A percentile compares a stretch with the other conserved stretches of the same genome.
phyloP scores from a whole-genome alignment of 768 basidiomycete species.

The Leucosporidium yakuticum region DNA sequence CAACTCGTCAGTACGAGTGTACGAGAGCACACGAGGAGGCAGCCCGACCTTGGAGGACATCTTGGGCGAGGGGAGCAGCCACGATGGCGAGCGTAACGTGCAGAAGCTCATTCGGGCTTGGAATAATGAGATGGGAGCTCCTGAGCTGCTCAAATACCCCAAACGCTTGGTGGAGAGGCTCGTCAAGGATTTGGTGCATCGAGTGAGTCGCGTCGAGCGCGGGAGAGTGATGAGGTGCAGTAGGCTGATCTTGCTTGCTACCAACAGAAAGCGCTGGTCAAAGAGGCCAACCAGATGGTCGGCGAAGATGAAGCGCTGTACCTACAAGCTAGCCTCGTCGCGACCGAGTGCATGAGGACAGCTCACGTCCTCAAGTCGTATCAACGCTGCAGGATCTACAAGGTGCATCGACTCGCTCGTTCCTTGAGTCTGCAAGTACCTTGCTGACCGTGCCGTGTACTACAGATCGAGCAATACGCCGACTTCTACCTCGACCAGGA shows the following conservation, averaged over 20 bases:
- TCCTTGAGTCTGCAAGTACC: accelerated
- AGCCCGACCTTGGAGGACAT: constrained; percentile 25
- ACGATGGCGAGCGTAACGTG: constrained; percentile 14
- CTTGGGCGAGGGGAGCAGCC: not conserved
- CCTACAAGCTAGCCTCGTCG: constrained; percentile 12
- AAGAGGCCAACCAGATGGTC: constrained; percentile 1
- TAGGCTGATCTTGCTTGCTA: not conserved
- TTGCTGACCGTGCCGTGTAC: not conserved
- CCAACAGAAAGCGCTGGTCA: constrained; percentile 26
- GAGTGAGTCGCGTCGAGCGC: constrained; percentile 11
- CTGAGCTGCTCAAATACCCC: constrained; percentile 30
- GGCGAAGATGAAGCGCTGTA: constrained; percentile 25
- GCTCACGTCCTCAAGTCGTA: constrained; percentile 30
- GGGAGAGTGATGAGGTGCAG: not conserved
- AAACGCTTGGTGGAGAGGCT: constrained; percentile 23
- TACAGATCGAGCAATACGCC: constrained; percentile 31
- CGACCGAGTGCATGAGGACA: constrained; percentile 30
- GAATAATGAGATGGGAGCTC: constrained; percentile 35
- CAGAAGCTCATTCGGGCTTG: constrained; percentile 33
- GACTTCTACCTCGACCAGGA: constrained; percentile 19
- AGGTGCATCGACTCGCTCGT: not conserved
- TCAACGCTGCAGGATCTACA: constrained; percentile 26
- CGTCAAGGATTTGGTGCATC: constrained; percentile 21
- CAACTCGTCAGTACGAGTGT: constrained; percentile 1
- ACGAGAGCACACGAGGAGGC: constrained; percentile 16